A percentile compares a stretch with the other conserved stretches of the same genome.
These are phyloP conservation scores for Termitomyces sp. DNA, from an alignment of 768 basidiomycete species.

Conservation along the genomic window DNA sequence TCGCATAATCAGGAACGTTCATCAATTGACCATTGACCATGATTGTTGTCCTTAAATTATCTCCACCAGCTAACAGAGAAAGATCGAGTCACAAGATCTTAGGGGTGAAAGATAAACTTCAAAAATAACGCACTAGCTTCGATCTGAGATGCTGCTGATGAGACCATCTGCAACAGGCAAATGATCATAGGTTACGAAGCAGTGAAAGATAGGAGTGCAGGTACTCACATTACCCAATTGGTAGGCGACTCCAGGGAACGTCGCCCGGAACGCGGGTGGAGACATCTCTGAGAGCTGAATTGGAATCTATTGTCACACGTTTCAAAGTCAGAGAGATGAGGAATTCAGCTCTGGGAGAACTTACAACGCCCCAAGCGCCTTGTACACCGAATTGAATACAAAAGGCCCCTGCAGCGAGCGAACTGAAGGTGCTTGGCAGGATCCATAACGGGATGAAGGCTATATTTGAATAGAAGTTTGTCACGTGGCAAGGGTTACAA, in stretches of 20 bases:
- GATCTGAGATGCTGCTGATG: conserved; percentile 74
- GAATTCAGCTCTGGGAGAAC: conserved; percentile 33
- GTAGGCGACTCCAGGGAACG: conserved; percentile 84
- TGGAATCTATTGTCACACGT: conserved; percentile 49
- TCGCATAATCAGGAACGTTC: conserved; percentile 64
- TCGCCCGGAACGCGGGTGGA: conserved; percentile 85
- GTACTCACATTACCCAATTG: conserved; percentile 69
- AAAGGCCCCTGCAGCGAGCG: conserved; percentile 81
- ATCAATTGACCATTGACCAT: conserved; percentile 37
- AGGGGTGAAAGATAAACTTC: too few species aligned
- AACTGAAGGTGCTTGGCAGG: conserved; percentile 63
- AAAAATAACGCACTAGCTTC: conserved; percentile 54
- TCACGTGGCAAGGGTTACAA: not conserved
- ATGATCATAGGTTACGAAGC: not conserved
- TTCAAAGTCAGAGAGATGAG: conserved; percentile 22
- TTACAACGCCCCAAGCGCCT: conserved; percentile 85
- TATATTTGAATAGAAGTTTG: conserved; percentile 9
- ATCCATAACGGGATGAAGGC: conserved; percentile 81
- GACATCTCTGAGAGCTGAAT: conserved; percentile 83
- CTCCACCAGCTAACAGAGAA: conserved; percentile 51
- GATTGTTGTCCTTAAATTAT: conserved; percentile 50
- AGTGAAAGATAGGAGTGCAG: not conserved
- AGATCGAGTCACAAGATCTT: conserved; percentile 11
- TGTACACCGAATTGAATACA: conserved; percentile 87
- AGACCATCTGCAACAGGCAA: conserved; percentile 45